phyloP scores from a whole-genome alignment of 805 yeast genomes.

The Candida krabiensis region DNA sequence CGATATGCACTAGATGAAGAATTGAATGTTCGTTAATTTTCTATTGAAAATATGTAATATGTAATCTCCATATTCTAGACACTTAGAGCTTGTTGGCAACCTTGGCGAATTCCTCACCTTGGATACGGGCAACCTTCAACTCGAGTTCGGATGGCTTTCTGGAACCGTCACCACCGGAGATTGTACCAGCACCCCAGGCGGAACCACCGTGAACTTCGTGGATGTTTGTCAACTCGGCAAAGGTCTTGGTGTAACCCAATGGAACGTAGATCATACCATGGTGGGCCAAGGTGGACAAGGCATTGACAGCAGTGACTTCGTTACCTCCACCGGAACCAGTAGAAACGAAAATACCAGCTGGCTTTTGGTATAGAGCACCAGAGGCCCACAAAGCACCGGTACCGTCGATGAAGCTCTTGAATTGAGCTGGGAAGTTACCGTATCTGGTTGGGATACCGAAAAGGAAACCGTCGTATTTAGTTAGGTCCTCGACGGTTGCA shows the following conservation, averaged over 20 bases:
- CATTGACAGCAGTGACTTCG: constrained; percentile 66
- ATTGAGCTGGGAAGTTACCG: constrained; percentile 81
- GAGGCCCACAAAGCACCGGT: constrained; percentile 80
- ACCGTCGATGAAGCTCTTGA: constrained; percentile 73
- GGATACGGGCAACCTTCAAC: constrained; percentile 59
- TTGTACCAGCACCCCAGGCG: constrained; percentile 85
- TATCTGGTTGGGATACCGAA: constrained; percentile 88
- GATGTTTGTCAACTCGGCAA: constrained; percentile 54
- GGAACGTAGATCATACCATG: constrained; percentile 84
- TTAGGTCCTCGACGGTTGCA: constrained; percentile 60
- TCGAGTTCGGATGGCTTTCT: constrained; percentile 67
- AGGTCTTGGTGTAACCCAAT: constrained; percentile 65
- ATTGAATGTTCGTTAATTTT: no score
- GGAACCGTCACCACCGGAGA: constrained; percentile 78
- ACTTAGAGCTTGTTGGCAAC: constrained; percentile 35
- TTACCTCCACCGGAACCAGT: constrained; percentile 88
- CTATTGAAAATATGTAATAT: no score
- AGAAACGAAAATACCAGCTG: constrained; percentile 71
- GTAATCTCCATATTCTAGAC: no score
- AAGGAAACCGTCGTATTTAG: constrained; percentile 73
- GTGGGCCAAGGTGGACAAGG: constrained; percentile 67
- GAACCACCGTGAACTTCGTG: constrained; percentile 78
- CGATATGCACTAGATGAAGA: no score
- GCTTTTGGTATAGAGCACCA: constrained; percentile 73
- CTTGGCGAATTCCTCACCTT: constrained; percentile 66